Evolutionary conservation across 163 green algal species (phyloP).

Genomic region (Smithsoniella earleae): DNA sequence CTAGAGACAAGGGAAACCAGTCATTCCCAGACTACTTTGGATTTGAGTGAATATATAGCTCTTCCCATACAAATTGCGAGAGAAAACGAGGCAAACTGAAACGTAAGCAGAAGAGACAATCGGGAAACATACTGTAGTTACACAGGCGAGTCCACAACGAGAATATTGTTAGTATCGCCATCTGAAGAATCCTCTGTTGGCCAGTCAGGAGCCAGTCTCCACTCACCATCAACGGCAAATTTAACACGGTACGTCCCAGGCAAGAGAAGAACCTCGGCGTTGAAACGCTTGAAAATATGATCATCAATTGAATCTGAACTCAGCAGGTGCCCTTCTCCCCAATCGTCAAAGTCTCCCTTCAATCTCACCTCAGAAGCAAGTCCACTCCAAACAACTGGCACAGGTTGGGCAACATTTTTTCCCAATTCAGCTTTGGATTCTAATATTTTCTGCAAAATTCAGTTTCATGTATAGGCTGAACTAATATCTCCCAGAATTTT

Average conservation of each 20-base stretch:
- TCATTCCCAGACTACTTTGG: too few species aligned
- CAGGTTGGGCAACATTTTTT: not conserved
- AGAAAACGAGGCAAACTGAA: too few species aligned
- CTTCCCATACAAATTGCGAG: too few species aligned
- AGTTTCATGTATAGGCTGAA: not conserved
- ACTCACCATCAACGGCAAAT: slow-evolving; percentile 43
- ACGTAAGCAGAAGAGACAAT: too few species aligned
- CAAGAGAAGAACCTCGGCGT: not conserved
- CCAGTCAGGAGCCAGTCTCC: slow-evolving; percentile 49
- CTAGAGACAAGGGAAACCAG: too few species aligned
- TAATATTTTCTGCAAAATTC: slow-evolving; percentile 10
- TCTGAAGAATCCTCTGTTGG: slow-evolving; percentile 40
- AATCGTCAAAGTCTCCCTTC: slow-evolving; percentile 29
- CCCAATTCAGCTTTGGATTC: slow-evolving; percentile 19
- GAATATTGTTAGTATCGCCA: slow-evolving; percentile 42
- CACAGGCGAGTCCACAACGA: slow-evolving; percentile 42
- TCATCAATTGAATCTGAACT: slow-evolving; percentile 26
- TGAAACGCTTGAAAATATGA: slow-evolving; percentile 28
- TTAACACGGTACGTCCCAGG: slow-evolving; percentile 30
- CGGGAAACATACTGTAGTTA: too few species aligned
- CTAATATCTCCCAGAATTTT: not conserved
- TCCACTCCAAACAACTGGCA: slow-evolving; percentile 26
- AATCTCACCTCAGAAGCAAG: slow-evolving; percentile 24
- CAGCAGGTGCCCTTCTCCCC: slow-evolving; percentile 17
- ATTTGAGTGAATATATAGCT: too few species aligned